Evolutionary conservation across 1,284 basidiomycete species (phyloP).

Genomic region (Pseudozyma hubeiensis): DNA sequence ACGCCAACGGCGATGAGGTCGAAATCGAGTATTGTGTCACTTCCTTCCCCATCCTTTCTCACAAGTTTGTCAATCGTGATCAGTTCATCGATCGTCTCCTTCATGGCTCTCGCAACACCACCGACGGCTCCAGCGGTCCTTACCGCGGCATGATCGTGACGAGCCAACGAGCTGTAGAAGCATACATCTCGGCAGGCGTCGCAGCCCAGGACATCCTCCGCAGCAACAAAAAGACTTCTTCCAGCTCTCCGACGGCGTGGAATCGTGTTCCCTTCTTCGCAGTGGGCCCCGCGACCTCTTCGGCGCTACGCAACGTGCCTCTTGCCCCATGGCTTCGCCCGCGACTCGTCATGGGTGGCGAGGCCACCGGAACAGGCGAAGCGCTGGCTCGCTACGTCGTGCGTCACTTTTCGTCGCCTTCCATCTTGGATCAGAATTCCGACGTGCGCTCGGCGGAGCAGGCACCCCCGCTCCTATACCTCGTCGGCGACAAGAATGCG

Average conservation of each 20-base stretch:
- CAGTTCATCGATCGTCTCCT: conserved; percentile 46
- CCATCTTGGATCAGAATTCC: conserved; percentile 26
- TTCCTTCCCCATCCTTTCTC: conserved; percentile 58
- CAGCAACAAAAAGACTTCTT: conserved; percentile 22
- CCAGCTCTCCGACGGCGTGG: conserved; percentile 50
- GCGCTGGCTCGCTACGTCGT: conserved; percentile 57
- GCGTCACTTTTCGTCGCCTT: conserved; percentile 38
- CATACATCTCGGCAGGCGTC: conserved; percentile 55
- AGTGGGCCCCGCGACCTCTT: conserved; percentile 63
- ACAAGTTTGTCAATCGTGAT: conserved; percentile 46
- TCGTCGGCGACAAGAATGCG: conserved; percentile 64
- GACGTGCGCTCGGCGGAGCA: conserved; percentile 11
- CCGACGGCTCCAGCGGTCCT: background rate
- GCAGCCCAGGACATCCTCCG: conserved; percentile 27
- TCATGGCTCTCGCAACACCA: conserved; percentile 21
- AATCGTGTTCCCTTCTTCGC: conserved; percentile 63
- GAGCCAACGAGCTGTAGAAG: conserved; percentile 63
- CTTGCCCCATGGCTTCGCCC: conserved; percentile 54
- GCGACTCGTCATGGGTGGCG: conserved; percentile 54
- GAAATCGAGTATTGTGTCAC: conserved; percentile 60
- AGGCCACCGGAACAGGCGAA: conserved; percentile 60
- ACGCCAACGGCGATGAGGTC: conserved; percentile 32
- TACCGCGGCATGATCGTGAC: conserved; percentile 63
- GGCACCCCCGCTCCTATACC: conserved; percentile 49
- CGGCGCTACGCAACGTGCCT: conserved; percentile 38